Percentiles rank a stretch among this genome's conserved stretches.
Conservation (phyloP, 345 rosid genomes). For the Citrus mangshanensis region DNA sequence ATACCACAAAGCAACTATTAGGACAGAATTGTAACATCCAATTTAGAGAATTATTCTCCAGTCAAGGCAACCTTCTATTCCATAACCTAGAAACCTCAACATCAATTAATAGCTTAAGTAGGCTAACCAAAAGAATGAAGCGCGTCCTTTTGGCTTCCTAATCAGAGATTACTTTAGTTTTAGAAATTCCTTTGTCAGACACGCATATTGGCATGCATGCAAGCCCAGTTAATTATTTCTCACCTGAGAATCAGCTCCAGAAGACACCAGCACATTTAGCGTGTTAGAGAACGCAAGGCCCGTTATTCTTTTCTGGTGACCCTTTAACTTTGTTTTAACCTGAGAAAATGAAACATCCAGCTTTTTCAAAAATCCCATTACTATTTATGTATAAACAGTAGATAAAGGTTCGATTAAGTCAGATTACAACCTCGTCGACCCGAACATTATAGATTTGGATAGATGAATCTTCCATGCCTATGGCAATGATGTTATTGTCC, state of each 20-base stretch:
- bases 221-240: constrained; percentile 8
- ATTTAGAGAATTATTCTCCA: constrained; percentile 8
- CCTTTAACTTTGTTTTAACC: constrained; percentile 71
- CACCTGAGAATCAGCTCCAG: constrained; percentile 90
- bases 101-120: neutral
- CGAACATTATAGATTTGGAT: constrained; percentile 67
- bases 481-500: constrained; percentile 71
- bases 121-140: neutral
- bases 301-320: constrained; percentile 81
- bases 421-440: constrained; percentile 52
- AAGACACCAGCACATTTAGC: constrained; percentile 73
- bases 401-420: constrained; percentile 5
- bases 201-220: neutral
- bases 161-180: neutral
- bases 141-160: neutral
- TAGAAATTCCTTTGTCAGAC: neutral
- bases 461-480: constrained; percentile 83
- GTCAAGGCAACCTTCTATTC: neutral
- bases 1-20: neutral
- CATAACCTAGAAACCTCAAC: neutral
- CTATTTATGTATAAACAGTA: constrained; percentile 9
- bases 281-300: constrained; percentile 84
- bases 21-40: neutral
- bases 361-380: neutral
- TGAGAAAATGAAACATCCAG: constrained; percentile 20